Evolutionary conservation across 2,329 filamentous ascomycete species (phyloP), one percentile per base, ranked within the genome.

Genomic region (Byssochlamys sp.): DNA sequence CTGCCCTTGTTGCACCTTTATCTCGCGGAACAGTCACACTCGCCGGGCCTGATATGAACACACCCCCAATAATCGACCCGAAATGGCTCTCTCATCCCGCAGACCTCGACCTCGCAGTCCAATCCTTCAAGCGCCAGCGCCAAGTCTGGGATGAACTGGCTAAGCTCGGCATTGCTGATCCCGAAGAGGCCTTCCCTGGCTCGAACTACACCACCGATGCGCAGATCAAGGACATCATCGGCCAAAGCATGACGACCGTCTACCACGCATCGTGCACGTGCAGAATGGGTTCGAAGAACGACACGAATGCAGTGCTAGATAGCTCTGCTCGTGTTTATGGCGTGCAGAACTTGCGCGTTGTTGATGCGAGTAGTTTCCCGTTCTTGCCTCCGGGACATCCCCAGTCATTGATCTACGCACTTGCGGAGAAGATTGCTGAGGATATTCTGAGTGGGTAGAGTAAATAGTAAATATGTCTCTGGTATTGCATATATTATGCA

Each of bases 1-100:
- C 62, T 1, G 71, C 70, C 0, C 64, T 81, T 0, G 67, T 75
- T 1, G 70, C 76, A 0, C 74, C 77, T 2, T 58, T 71, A 0
- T 79, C 77, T 0, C 73, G 75, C 0, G 79, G 79, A 3, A 78
- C 68, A 52, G 66, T 81, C 1, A 75, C 72, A 0, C 70, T 81
- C n/a, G 54, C 55, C 0, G 74, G 71, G 0, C 55, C 64, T n/a
- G 66, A 71, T 12, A 72, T 67, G 0, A 59, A 62, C 0, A 71
- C 74, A 24, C 62, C 65, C 0, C 79, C 80, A 0, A 62, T 75
- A 11, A 75, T 81, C 58, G 70, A 80, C 59, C 75, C 77, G 1
- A 77, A 77, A 60, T 82, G 74, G 71, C 66, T 82, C 1, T 67
- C 67, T 1, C 68, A 74, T 9, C 70, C 72, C 7, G 67, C 71